Conservation (phyloP, 2,329 filamentous ascomycete genomes). For the Cercospora canescens region DNA sequence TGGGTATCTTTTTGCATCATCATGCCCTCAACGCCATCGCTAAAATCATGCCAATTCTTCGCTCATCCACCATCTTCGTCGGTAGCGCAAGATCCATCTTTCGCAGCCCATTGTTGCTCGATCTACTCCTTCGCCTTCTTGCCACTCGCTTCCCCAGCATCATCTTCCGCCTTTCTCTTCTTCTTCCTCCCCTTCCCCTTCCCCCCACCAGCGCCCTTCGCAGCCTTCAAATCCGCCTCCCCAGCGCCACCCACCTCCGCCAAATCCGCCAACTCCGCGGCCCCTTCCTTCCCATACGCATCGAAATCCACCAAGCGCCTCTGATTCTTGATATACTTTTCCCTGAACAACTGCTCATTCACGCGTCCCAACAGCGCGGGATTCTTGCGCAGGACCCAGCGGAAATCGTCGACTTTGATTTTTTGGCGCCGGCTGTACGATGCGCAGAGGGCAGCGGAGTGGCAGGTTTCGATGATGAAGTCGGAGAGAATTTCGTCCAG, state of each 20-base stretch:
- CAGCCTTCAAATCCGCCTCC: constrained; percentile 46
- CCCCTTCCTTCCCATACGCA: constrained; percentile 57
- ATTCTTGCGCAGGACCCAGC: constrained; percentile 87
- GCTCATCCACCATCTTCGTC: too few relatives aligned
- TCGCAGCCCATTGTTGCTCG: too few relatives aligned
- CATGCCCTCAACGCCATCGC: not conserved
- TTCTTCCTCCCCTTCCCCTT: constrained; percentile 33
- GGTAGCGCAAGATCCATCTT: too few relatives aligned
- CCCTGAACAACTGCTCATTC: constrained; percentile 84
- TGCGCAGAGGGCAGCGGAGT: constrained; percentile 82
- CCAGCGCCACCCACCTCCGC: constrained; percentile 59
- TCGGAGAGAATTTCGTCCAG: constrained; percentile 96
- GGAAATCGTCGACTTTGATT: constrained; percentile 97
- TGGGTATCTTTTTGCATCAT: not conserved
- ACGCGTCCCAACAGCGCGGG: constrained; percentile 84
- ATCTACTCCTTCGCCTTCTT: constrained; percentile 13
- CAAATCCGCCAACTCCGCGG: constrained; percentile 48
- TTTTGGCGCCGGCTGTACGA: constrained; percentile 88
- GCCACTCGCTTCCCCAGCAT: constrained; percentile 7
- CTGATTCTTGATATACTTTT: constrained; percentile 80
- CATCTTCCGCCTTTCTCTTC: constrained; percentile 33
- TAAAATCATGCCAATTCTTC: not conserved
- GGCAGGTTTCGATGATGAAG: constrained; percentile 92
- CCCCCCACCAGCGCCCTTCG: constrained; percentile 30
- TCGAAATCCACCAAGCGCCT: constrained; percentile 72